Conservation (phyloP, 2,329 filamentous ascomycete species). For the Chaetomium strumarium region DNA sequence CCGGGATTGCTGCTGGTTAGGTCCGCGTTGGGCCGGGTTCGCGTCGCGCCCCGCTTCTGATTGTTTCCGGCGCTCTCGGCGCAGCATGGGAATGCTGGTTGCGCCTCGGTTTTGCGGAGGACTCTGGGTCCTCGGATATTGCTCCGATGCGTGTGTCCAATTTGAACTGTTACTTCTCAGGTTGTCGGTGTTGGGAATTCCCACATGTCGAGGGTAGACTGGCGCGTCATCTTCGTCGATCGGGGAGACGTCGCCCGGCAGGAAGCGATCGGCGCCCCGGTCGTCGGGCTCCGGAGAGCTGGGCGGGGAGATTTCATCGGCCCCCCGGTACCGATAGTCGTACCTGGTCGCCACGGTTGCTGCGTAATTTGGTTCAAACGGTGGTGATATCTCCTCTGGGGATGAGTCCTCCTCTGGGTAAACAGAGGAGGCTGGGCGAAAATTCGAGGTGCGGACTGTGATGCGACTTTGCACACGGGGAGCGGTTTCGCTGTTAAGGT, state of each 20-base stretch:
- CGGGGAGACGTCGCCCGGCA: constrained; percentile 44
- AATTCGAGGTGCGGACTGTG: constrained; percentile 30
- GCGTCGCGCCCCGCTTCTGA: constrained; percentile 39
- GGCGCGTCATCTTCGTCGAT: constrained; percentile 39
- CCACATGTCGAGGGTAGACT: constrained; percentile 3
- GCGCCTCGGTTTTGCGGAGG: constrained; percentile 17
- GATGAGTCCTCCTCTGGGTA: constrained; percentile 41
- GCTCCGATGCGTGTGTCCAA: constrained; percentile 5
- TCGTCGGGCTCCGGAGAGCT: constrained; percentile 48
- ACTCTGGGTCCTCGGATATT: constrained; percentile 19
- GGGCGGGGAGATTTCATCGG: constrained; percentile 44
- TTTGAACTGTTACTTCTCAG: constrained; percentile 6
- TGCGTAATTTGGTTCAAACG: constrained; percentile 29
- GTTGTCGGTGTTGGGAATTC: neutral
- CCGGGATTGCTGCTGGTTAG: constrained; percentile 25
- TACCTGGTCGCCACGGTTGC: constrained; percentile 25
- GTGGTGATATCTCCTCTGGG: constrained; percentile 40
- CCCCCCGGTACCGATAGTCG: constrained; percentile 24
- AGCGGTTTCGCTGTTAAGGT: constrained; percentile 30
- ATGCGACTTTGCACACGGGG: constrained; percentile 34
- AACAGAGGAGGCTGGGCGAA: constrained; percentile 52
- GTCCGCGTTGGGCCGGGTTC: constrained; percentile 32
- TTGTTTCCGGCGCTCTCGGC: constrained; percentile 43
- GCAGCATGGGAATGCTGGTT: constrained; percentile 48
- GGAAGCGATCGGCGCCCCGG: constrained; percentile 25